Evolutionary conservation across 139 green algal genomes (phyloP), one percentile per base, ranked within the genome.

Genomic region (Pycnococcus provasolii): DNA sequence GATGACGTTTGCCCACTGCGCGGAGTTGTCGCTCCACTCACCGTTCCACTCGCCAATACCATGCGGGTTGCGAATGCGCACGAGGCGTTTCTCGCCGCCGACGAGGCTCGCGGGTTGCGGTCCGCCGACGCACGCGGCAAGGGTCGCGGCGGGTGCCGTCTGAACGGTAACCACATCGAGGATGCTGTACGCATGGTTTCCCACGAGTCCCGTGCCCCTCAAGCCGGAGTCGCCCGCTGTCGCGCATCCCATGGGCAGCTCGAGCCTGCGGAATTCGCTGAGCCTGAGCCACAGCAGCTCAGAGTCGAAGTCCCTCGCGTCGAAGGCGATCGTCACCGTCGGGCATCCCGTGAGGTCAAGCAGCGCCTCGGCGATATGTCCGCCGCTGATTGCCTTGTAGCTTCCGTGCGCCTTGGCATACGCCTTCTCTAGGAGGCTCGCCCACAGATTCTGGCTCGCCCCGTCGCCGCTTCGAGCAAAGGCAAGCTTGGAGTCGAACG

Each of bases 401-500:
- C n/a, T 59, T 11, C 62, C 62, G 43, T 71, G 62, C 46, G 58
- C 53, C 63, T 77, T 77, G 8, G 71, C 71, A 53, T 77, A 77
- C 2, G 71, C 71, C 54, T 77, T 77, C 63, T 77, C 71, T 2
- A 71, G 6, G 39, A 77, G 42, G 13, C 57, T 41, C 13, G 61
- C 62, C 71, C 71, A 77, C 40, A 71, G 53, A 42, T 72, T 53
- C 13, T 52, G 68, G 37, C 50, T 40, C 9, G 37, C 44, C 63
- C 58, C 58, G 42, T 26, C 26, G 26, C 26, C 26, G 26, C 26
- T 26, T 26, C 58, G 68, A 61, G 44, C 53, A 48, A 68, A 74
- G 4, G 68, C 68, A 9, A 62, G 58, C 15, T 43, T 6, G 44
- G n/a, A 45, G 15, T 74, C 55, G 58, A 48, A 39, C 9, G 13